Evolutionary conservation across 257 asterid species (phyloP).

Genomic region (Fraxinus pennsylvanica): DNA sequence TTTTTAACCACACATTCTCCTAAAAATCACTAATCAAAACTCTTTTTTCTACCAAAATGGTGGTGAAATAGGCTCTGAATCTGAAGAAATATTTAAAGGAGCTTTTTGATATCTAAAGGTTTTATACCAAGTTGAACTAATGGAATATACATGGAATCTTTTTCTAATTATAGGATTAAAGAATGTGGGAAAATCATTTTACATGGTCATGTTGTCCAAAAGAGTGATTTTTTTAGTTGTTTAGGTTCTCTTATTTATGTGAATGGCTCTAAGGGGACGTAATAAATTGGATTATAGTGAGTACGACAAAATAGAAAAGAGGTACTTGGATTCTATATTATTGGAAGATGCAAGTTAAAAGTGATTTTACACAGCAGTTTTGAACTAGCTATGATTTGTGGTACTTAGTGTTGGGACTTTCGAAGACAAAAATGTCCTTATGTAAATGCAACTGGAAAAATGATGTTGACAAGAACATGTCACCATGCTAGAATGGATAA

Average conservation of each 20-base stretch:
- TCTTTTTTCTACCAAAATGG: too few species aligned
- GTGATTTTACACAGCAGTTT: too few species aligned
- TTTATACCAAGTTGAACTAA: not conserved
- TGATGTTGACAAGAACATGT: not conserved
- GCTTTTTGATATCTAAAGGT: not conserved
- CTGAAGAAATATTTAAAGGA: not conserved
- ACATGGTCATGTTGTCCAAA: too few species aligned
- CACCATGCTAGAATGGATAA: not conserved
- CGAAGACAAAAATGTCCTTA: not conserved
- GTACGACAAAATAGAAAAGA: not conserved
- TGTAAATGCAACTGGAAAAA: not conserved
- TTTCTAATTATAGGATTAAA: too few species aligned
- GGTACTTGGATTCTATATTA: not conserved
- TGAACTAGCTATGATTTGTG: not conserved
- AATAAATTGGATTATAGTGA: not conserved
- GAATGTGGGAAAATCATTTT: too few species aligned
- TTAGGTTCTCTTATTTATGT: not conserved
- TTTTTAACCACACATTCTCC: too few species aligned
- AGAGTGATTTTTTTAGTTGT: not conserved
- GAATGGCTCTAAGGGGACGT: not conserved
- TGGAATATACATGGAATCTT: not conserved
- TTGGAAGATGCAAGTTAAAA: not conserved
- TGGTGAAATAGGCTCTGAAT: too few species aligned
- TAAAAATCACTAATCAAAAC: too few species aligned
- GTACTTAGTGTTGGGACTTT: not conserved